These are phyloP conservation scores for Thraustochytrium striatum DNA, from an alignment of 352 stramenopile genomes.

Conservation along the genomic window DNA sequence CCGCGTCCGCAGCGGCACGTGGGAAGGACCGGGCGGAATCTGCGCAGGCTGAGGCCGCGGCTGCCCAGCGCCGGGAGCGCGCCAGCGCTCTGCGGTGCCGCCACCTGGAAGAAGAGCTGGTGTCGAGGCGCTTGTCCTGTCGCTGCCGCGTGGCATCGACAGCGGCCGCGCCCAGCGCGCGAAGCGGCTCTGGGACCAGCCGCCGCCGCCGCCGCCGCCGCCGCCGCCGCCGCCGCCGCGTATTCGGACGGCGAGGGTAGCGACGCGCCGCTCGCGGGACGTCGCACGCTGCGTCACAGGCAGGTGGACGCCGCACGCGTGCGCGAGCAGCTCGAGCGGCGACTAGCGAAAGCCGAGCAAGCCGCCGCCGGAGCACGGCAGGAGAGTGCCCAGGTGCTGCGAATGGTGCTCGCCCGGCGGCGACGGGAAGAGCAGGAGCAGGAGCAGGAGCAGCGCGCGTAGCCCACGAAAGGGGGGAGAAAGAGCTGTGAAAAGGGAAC, in stretches of 20 bases:
- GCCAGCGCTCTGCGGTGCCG: background rate
- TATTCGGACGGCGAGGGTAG: background rate
- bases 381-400: too few species aligned
- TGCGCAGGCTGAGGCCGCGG: background rate
- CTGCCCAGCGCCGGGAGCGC: background rate
- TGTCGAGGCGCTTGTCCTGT: background rate
- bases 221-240: background rate
- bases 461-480: too few species aligned
- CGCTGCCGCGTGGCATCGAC: too few species aligned
- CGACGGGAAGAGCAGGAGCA: too few species aligned
- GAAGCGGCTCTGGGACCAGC: background rate
- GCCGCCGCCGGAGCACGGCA: background rate
- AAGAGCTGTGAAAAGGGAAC: too few species aligned
- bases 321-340: background rate
- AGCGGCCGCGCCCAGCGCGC: too few species aligned
- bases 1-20: background rate
- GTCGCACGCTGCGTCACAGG: background rate
- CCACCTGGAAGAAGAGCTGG: background rate
- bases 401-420: too few species aligned
- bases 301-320: background rate
- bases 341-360: background rate
- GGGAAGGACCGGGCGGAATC: background rate
- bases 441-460: too few species aligned
- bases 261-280: background rate
- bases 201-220: background rate